Evolutionary conservation across 495 filamentous ascomycete genomes (phyloP).

Genomic region (Cercophora samala): DNA sequence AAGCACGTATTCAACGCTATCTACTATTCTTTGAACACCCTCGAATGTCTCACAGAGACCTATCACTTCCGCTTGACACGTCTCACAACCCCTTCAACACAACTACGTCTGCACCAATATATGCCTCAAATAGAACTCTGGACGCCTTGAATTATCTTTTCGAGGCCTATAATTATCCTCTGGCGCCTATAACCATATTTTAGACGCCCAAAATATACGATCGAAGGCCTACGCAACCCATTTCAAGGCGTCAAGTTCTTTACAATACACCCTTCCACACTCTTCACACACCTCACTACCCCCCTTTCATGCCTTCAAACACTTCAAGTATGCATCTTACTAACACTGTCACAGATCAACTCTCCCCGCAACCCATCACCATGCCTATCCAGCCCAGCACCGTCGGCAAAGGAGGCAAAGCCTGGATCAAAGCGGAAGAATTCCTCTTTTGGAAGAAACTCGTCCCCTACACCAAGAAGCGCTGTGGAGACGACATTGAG

Average conservation of each 20-base stretch:
- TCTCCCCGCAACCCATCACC: not conserved
- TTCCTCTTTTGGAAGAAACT: conserved; percentile 38
- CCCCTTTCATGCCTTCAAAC: not conserved
- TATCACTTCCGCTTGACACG: not conserved
- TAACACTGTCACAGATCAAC: not conserved
- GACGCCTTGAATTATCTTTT: too few species aligned
- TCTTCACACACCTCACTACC: not conserved
- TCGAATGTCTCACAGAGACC: not conserved
- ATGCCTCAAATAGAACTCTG: not conserved
- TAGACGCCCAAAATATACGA: not conserved
- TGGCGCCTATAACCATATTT: not conserved
- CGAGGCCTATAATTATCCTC: not conserved
- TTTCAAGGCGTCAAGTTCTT: not conserved
- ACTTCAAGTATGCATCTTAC: not conserved
- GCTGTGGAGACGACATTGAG: conserved; percentile 27
- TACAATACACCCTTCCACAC: not conserved
- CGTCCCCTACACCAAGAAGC: conserved; percentile 39
- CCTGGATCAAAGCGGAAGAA: conserved; percentile 43
- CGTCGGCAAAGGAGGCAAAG: conserved; percentile 31
- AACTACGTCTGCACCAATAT: not conserved
- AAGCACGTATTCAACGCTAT: not conserved
- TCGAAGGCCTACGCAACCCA: not conserved
- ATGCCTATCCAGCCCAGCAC: not conserved
- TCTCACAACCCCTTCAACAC: not conserved
- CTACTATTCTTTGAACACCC: not conserved